Evolutionary conservation across 2,329 filamentous ascomycete species (phyloP), one percentile per base, ranked within the genome.

Genomic region (Diaporthe eres): DNA sequence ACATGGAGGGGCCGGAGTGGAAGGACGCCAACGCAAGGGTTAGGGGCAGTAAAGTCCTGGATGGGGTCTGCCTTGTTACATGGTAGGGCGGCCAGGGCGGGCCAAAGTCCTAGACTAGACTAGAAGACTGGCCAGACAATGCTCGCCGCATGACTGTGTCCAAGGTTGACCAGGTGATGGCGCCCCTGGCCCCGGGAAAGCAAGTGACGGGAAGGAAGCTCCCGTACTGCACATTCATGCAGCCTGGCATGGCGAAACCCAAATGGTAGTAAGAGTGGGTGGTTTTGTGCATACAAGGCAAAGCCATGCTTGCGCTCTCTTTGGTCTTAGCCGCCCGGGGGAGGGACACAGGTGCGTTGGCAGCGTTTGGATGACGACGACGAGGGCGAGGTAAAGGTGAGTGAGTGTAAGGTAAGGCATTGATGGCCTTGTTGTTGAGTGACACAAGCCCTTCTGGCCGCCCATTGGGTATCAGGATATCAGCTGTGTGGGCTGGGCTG

Each of bases 271-370:
- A 25, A 63, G 39, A 42, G 37, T 44, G 44, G 8, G 42, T 22
- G 42, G 61, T 10, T 47, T 15, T 28, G 44, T 47, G 19, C 7
- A 19, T 34, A 47, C 19, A n/a, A 6, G 13, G n/a, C 37, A 25
- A 19, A 28, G 55, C 53, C 53, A 58, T 63, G 61, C 31, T 13
- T 51, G 42, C 28, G 9, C 17, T 65, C 42, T 34, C 42, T 67
- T 22, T 37, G 12, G 4, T 51, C 65, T 68, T 68, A 47, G 65
- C 65, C 65, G 31, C 31, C 44, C 44, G 31, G 15, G 60, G 34
- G 63, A 68, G 63, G 63, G 65, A 68, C 65, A 68, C 65, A 70
- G 22, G 47, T 68, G 65, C 12, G 65, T 70, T 70, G 65, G 65
- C 65, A 70, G 34, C 15, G 47, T 70, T 55, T 39, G 49, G 65